phyloP scores from a whole-genome alignment of 441 rosid species.

The California macrophylla region DNA sequence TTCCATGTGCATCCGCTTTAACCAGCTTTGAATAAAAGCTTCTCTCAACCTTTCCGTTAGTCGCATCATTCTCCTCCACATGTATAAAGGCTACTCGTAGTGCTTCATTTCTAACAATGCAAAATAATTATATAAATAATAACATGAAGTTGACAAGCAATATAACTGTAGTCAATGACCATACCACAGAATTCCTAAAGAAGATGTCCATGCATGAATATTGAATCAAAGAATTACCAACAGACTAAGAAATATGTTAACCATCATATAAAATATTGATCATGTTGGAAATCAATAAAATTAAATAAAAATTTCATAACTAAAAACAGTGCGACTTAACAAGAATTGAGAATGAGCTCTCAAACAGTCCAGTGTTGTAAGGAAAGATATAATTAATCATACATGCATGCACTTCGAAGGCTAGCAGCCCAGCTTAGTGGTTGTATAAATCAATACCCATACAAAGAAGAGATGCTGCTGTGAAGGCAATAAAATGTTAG shows the following conservation, averaged over 20 bases:
- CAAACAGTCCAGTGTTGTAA: neutral
- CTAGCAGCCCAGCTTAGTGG: neutral
- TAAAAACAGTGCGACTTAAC: neutral
- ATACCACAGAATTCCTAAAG: neutral
- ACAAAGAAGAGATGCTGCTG: neutral
- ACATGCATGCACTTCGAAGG: neutral
- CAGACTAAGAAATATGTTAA: neutral
- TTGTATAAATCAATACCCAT: neutral
- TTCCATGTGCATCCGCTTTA: constrained; percentile 90
- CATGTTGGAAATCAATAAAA: neutral
- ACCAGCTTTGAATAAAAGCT: constrained; percentile 93
- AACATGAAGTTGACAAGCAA: neutral
- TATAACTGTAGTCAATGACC: neutral
- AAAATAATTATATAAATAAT: constrained; percentile 6
- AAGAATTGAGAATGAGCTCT: neutral
- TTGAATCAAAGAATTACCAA: neutral
- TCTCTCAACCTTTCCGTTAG: constrained; percentile 60
- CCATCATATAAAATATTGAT: neutral
- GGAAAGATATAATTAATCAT: neutral
- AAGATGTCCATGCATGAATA: neutral
- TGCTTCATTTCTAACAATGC: constrained; percentile 77
- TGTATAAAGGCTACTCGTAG: constrained; percentile 96
- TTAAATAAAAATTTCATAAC: neutral
- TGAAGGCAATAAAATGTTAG: neutral
- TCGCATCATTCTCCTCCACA: constrained; percentile 60